Conservation (phyloP, 1,284 basidiomycete species). For the Leccinum solheimii region DNA sequence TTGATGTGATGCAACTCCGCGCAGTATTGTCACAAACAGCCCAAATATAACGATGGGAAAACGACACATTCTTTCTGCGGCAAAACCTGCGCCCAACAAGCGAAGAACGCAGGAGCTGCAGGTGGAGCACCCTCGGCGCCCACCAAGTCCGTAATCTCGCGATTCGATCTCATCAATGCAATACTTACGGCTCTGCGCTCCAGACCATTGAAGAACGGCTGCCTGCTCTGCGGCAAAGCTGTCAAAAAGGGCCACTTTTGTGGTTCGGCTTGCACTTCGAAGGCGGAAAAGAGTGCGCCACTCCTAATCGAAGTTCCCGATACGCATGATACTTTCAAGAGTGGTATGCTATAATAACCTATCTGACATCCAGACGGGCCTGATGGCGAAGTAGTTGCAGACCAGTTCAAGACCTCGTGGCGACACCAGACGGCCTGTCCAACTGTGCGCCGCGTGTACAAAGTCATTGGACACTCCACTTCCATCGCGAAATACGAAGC, state of each 20-base stretch:
- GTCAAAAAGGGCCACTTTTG: constrained; percentile 64
- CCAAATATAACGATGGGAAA: constrained; percentile 53
- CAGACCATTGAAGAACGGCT: constrained; percentile 50
- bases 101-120: constrained; percentile 35
- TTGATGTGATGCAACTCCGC: constrained; percentile 11
- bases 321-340: constrained; percentile 60
- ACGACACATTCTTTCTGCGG: constrained; percentile 56
- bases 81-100: constrained; percentile 55
- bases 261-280: constrained; percentile 49
- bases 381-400: constrained; percentile 44
- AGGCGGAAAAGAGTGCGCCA: constrained; percentile 53
- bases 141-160: constrained; percentile 34
- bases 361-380: neutral
- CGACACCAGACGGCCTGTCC: constrained; percentile 56
- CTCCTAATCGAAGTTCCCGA: constrained; percentile 58
- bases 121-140: constrained; percentile 26
- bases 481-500: constrained; percentile 54
- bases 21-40: constrained; percentile 49
- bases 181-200: constrained; percentile 52
- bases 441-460: constrained; percentile 56
- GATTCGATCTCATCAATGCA: constrained; percentile 36
- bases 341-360: constrained; percentile 42
- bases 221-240: constrained; percentile 54
- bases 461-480: constrained; percentile 50
- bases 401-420: constrained; percentile 70